A percentile compares a stretch with the other conserved stretches of the same genome.
These are phyloP conservation scores for Macroventuria anomochaeta DNA, from an alignment of 2,329 filamentous ascomycete species.

Conservation along the genomic window DNA sequence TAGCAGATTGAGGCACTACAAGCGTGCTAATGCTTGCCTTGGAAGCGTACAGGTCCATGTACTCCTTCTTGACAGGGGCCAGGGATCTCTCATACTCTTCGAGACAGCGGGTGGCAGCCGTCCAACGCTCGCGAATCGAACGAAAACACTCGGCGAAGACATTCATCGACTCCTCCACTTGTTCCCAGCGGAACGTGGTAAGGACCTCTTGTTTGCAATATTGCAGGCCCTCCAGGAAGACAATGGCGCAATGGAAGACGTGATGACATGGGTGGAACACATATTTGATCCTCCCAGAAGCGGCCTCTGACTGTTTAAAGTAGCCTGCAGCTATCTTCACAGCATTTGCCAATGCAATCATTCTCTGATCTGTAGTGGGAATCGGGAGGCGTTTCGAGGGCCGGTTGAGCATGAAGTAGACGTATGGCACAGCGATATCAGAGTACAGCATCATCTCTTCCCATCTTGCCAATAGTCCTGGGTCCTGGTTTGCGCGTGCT, in stretches of 20 bases:
- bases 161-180: constrained; percentile 41
- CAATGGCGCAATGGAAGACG: constrained; percentile 41
- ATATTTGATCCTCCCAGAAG: constrained; percentile 47
- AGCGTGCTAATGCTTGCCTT: constrained; percentile 30
- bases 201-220: constrained; percentile 43
- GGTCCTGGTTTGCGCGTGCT: constrained; percentile 38
- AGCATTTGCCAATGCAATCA: constrained; percentile 38
- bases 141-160: constrained; percentile 43
- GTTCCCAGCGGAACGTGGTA: constrained; percentile 30
- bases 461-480: constrained; percentile 36
- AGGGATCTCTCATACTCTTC: constrained; percentile 45
- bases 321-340: constrained; percentile 45
- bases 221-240: constrained; percentile 42
- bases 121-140: constrained; percentile 46
- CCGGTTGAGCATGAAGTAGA: constrained; percentile 40
- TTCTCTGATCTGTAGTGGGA: constrained; percentile 37
- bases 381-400: constrained; percentile 35
- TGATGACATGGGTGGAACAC: constrained; percentile 49
- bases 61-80: constrained; percentile 42
- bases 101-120: constrained; percentile 41
- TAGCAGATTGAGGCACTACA: constrained; percentile 11
- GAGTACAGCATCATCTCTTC: constrained; percentile 46
- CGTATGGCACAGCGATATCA: constrained; percentile 42
- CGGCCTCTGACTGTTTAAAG: constrained; percentile 41
- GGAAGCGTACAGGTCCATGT: constrained; percentile 40